These are phyloP conservation scores for Chamaecyparis obtusa DNA, from an alignment of 75 land plant species.

Conservation along the genomic window DNA sequence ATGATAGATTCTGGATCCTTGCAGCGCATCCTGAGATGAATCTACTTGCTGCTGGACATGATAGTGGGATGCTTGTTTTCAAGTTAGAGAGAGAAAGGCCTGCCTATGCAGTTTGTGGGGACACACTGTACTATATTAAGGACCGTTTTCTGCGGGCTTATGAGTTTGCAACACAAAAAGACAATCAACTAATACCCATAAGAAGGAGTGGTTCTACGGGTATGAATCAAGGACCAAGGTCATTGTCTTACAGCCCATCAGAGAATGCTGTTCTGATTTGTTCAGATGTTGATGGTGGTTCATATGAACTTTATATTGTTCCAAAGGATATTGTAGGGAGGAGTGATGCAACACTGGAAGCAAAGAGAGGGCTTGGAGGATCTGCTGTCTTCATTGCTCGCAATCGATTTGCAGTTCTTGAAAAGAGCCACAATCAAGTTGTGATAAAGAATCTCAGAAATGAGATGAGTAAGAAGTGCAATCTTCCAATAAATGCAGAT, in stretches of 20 bases:
- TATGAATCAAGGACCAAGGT: slow-evolving; percentile 61
- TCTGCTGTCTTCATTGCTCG: slow-evolving; percentile 68
- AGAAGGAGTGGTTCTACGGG: slow-evolving; percentile 50
- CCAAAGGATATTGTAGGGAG: slow-evolving; percentile 56
- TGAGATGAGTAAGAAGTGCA: slow-evolving; percentile 36
- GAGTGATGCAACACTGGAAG: slow-evolving; percentile 50
- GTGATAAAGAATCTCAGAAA: slow-evolving; percentile 53
- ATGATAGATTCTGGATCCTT: slow-evolving; percentile 55
- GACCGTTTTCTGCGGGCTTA: slow-evolving; percentile 46
- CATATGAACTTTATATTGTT: slow-evolving; percentile 59
- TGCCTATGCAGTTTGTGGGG: slow-evolving; percentile 40
- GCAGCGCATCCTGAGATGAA: slow-evolving; percentile 58
- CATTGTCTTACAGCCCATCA: slow-evolving; percentile 64
- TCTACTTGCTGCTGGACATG: slow-evolving; percentile 75
- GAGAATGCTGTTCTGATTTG: slow-evolving; percentile 73
- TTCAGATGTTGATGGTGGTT: slow-evolving; percentile 72
- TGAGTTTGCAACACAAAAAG: slow-evolving; percentile 36
- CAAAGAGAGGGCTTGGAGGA: slow-evolving; percentile 61
- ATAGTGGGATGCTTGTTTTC: slow-evolving; percentile 64
- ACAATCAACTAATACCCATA: slow-evolving; percentile 39
- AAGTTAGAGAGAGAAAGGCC: slow-evolving; percentile 54
- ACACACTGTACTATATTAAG: slow-evolving; percentile 35
- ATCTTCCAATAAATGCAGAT: slow-evolving; percentile 30
- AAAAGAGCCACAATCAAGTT: slow-evolving; percentile 59
- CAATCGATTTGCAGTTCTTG: slow-evolving; percentile 62